These are phyloP conservation scores for Yamadazyma buinensis DNA, from an alignment of 1,139 yeast genomes.

Conservation along the genomic window DNA sequence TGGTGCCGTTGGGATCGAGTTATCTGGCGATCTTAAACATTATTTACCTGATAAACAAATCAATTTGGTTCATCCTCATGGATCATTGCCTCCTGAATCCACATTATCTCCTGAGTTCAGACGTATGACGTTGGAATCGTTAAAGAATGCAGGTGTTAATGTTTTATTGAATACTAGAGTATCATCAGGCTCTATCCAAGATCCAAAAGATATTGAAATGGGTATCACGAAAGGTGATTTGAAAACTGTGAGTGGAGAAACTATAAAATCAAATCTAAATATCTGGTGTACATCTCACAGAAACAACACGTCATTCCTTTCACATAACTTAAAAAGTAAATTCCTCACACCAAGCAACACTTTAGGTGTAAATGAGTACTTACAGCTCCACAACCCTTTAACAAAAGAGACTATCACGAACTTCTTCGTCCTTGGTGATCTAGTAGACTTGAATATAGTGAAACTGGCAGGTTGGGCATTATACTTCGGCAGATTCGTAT, in stretches of 20 bases:
- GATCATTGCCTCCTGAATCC: constrained; percentile 39
- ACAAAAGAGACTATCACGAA: constrained; percentile 15
- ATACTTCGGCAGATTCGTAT: constrained; percentile 41
- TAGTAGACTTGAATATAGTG: constrained; percentile 38
- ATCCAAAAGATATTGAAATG: constrained; percentile 7
- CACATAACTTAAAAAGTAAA: constrained; percentile 13
- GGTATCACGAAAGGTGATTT: constrained; percentile 24
- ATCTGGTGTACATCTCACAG: constrained; percentile 45
- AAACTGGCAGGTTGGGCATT: constrained; percentile 50
- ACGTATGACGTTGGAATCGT: constrained; percentile 21
- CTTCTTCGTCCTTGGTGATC: constrained; percentile 39
- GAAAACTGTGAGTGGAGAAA: constrained; percentile 24
- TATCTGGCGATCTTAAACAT: constrained; percentile 44
- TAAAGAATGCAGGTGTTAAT: constrained; percentile 20
- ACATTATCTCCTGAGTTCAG: constrained; percentile 26
- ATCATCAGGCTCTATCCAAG: constrained; percentile 15
- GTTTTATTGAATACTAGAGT: constrained; percentile 24
- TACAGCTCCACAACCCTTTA: constrained; percentile 25
- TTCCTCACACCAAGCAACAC: constrained; percentile 27
- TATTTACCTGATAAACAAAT: constrained; percentile 32
- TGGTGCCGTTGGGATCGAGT: constrained; percentile 50
- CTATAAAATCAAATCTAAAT: constrained; percentile 29
- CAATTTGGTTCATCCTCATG: constrained; percentile 39
- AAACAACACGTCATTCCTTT: constrained; percentile 34
- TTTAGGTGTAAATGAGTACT: constrained; percentile 32